Evolutionary conservation across 805 yeast genomes (phyloP).

Genomic region (Saccharomyces eubayanus): DNA sequence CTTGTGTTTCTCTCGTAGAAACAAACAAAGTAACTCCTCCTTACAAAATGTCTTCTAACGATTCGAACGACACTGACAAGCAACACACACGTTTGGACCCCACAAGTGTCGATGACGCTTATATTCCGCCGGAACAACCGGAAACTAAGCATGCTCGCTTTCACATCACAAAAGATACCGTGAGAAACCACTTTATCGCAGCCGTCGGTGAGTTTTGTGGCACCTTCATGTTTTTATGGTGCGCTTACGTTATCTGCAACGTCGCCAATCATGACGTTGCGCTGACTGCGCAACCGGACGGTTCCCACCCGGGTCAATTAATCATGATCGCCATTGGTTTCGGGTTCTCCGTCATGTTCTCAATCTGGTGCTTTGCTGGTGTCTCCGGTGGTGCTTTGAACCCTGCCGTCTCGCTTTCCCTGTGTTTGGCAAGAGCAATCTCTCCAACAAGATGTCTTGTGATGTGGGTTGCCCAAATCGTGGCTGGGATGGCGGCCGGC

Average conservation of each 20-base stretch:
- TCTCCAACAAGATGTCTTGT: slow-evolving; percentile 62
- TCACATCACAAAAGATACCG: slow-evolving; percentile 35
- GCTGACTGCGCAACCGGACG: slow-evolving; percentile 23
- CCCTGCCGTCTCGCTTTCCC: slow-evolving; percentile 76
- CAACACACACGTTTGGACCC: not conserved
- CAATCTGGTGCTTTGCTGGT: slow-evolving; percentile 37
- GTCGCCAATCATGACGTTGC: slow-evolving; percentile 58
- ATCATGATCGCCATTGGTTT: slow-evolving; percentile 80
- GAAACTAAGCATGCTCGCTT: slow-evolving; percentile 19
- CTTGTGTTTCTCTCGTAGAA: not conserved
- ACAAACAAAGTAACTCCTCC: not conserved
- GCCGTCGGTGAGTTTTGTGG: slow-evolving; percentile 76
- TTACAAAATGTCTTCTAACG: not conserved
- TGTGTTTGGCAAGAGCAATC: slow-evolving; percentile 64
- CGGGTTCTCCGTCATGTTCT: slow-evolving; percentile 68
- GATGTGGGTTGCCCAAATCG: slow-evolving; percentile 58
- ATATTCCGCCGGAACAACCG: not conserved
- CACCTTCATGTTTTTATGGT: slow-evolving; percentile 75
- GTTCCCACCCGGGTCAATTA: slow-evolving; percentile 56
- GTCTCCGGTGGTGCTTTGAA: slow-evolving; percentile 85
- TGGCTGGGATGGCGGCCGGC: slow-evolving; percentile 89
- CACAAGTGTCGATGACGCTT: not conserved
- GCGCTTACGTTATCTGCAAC: slow-evolving; percentile 76
- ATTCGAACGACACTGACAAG: not conserved
- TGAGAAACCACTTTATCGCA: slow-evolving; percentile 60